Conservation (phyloP, 345 rosid genomes). For the Mallotus nudiflorus region DNA sequence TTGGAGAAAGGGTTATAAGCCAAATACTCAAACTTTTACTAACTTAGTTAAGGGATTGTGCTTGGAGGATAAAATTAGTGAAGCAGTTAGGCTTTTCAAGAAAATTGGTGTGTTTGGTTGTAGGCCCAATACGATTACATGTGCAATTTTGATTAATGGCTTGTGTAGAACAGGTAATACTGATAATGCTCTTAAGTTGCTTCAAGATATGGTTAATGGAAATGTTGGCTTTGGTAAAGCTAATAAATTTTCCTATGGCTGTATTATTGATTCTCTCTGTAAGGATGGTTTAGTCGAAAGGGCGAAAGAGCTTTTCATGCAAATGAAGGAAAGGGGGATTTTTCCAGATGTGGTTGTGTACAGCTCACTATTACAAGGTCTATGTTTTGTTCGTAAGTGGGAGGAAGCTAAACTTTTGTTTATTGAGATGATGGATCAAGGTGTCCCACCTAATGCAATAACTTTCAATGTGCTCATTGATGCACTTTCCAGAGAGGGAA, state of each 20-base stretch:
- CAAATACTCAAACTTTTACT: constrained; percentile 28
- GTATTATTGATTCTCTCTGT: constrained; percentile 37
- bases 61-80: constrained; percentile 12
- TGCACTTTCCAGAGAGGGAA: constrained; percentile 21
- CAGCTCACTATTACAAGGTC: constrained; percentile 24
- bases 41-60: constrained; percentile 38
- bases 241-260: constrained; percentile 15
- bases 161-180: constrained; percentile 30
- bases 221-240: constrained; percentile 22
- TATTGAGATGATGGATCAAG: constrained; percentile 25
- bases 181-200: constrained; percentile 26
- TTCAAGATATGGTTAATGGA: constrained; percentile 23
- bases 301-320: constrained; percentile 35
- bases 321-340: constrained; percentile 33
- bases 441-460: constrained; percentile 17
- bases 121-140: constrained; percentile 21
- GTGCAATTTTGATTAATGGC: constrained; percentile 27
- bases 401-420: constrained; percentile 27
- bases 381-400: constrained; percentile 25
- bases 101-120: constrained; percentile 25
- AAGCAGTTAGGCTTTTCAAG: constrained; percentile 21
- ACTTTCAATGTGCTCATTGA: constrained; percentile 20
- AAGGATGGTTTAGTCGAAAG: constrained; percentile 30
- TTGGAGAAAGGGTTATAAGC: constrained; percentile 28
- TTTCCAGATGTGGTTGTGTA: constrained; percentile 27